A percentile compares a stretch with the other conserved stretches of the same genome.
Evolutionary conservation across 2,329 filamentous ascomycete genomes (phyloP).

Genomic region (Xylariaceae sp.): DNA sequence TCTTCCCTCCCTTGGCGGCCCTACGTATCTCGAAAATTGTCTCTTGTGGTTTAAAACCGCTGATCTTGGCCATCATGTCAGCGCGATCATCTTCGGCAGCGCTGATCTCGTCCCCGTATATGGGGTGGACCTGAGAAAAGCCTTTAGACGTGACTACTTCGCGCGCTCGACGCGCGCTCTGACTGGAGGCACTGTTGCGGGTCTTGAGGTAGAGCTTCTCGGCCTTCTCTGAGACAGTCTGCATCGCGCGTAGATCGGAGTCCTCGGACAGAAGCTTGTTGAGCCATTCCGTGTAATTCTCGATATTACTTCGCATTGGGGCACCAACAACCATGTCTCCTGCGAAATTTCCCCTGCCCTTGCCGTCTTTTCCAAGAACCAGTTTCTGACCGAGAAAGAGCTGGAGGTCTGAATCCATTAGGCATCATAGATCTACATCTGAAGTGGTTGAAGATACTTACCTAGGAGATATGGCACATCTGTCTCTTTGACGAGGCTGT

Average conservation of each 20-base stretch:
- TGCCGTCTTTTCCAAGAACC: constrained; percentile 71
- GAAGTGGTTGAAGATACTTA: too few species aligned
- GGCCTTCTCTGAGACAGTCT: constrained; percentile 80
- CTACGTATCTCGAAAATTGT: constrained; percentile 96
- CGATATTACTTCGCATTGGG: constrained; percentile 74
- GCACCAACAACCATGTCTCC: constrained; percentile 85
- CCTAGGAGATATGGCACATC: constrained; percentile 90
- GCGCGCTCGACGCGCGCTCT: constrained; percentile 88
- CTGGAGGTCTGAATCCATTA: too few species aligned
- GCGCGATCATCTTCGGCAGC: constrained; percentile 74
- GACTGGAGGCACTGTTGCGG: constrained; percentile 84
- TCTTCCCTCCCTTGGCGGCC: constrained; percentile 67
- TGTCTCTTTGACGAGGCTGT: constrained; percentile 85
- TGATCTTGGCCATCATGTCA: constrained; percentile 87
- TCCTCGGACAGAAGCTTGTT: constrained; percentile 79
- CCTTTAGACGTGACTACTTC: constrained; percentile 73
- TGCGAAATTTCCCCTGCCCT: constrained; percentile 71
- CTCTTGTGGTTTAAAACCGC: constrained; percentile 86
- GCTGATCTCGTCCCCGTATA: constrained; percentile 77
- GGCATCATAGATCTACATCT: too few species aligned
- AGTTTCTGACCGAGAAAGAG: constrained; percentile 89
- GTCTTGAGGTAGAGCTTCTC: constrained; percentile 93
- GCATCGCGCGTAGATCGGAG: constrained; percentile 74
- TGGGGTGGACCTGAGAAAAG: constrained; percentile 77
- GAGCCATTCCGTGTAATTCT: constrained; percentile 81